Evolutionary conservation across 2,329 filamentous ascomycete species (phyloP).

Genomic region (Verticillium tricorpus): DNA sequence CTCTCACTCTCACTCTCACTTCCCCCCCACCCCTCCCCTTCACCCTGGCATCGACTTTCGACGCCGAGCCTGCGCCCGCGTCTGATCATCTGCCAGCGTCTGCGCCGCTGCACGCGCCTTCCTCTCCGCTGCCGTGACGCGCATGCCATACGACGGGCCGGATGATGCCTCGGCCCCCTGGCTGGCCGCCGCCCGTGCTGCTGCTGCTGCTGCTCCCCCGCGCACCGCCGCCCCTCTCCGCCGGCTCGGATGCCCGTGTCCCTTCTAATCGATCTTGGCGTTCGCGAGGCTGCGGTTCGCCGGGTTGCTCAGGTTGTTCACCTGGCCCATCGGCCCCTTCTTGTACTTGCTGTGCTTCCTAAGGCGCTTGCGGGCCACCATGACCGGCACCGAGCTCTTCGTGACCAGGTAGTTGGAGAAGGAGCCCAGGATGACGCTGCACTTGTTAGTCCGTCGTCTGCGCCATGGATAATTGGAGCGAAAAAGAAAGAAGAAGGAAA

Average conservation of each 20-base stretch:
- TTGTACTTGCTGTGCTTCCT: conserved; percentile 83
- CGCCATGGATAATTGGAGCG: background rate
- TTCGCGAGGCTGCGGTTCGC: conserved; percentile 61
- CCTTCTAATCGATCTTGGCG: conserved; percentile 67
- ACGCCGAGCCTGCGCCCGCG: background rate
- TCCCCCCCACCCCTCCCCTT: background rate
- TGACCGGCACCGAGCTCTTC: conserved; percentile 93
- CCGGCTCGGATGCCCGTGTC: conserved; percentile 6
- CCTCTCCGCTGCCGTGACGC: background rate
- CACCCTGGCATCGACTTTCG: background rate
- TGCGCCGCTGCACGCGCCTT: background rate
- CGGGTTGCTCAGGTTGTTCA: conserved; percentile 76
- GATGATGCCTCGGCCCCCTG: background rate
- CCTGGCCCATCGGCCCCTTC: conserved; percentile 63
- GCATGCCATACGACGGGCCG: background rate
- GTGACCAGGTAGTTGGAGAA: conserved; percentile 98
- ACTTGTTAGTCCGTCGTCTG: background rate
- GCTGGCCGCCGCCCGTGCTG: background rate
- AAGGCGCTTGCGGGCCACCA: conserved; percentile 91
- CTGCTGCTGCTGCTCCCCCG: background rate
- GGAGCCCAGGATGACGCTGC: conserved; percentile 84
- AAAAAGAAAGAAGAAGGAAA: background rate
- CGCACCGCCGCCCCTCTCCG: background rate
- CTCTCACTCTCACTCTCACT: background rate
- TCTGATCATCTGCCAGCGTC: background rate